Evolutionary conservation across 2,329 filamentous ascomycete species (phyloP).

Genomic region (Bretziella fagacearum): DNA sequence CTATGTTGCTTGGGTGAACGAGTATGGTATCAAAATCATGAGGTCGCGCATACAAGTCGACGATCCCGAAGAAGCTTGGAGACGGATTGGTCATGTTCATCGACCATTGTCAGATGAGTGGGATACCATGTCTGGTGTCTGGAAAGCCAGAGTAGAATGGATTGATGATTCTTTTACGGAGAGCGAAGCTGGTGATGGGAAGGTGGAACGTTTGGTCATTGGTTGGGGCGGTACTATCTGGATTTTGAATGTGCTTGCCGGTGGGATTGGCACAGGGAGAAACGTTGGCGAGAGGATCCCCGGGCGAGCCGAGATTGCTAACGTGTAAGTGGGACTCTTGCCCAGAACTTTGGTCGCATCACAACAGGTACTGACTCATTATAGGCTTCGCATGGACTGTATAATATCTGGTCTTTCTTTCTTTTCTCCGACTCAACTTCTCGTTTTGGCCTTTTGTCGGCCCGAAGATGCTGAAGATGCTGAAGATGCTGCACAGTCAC

Average conservation of each 20-base stretch:
- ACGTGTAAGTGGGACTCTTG: slow-evolving; percentile 51
- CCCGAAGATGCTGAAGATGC: slow-evolving; percentile 51
- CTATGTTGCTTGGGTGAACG: slow-evolving; percentile 90
- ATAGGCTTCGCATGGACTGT: slow-evolving; percentile 82
- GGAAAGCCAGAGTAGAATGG: slow-evolving; percentile 88
- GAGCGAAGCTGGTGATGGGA: too few species aligned
- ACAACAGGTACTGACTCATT: slow-evolving; percentile 18
- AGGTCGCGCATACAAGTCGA: slow-evolving; percentile 64
- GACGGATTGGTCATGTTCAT: slow-evolving; percentile 81
- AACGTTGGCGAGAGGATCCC: slow-evolving; percentile 52
- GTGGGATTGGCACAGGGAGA: slow-evolving; percentile 48
- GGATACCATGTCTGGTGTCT: slow-evolving; percentile 93
- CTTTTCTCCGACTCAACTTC: slow-evolving; percentile 80
- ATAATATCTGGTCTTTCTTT: slow-evolving; percentile 93
- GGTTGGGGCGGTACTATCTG: slow-evolving; percentile 95
- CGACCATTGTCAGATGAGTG: slow-evolving; percentile 72
- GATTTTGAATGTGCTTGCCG: slow-evolving; percentile 81
- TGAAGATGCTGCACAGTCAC: neutral
- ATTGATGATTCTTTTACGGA: slow-evolving; percentile 57
- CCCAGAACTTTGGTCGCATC: too few species aligned
- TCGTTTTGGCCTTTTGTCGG: slow-evolving; percentile 80
- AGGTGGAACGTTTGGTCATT: slow-evolving; percentile 67
- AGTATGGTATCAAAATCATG: slow-evolving; percentile 97
- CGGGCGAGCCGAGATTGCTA: slow-evolving; percentile 76
- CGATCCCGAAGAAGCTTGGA: slow-evolving; percentile 66